Conservation (phyloP, 441 rosid species). For the Macaranga tanarius region DNA sequence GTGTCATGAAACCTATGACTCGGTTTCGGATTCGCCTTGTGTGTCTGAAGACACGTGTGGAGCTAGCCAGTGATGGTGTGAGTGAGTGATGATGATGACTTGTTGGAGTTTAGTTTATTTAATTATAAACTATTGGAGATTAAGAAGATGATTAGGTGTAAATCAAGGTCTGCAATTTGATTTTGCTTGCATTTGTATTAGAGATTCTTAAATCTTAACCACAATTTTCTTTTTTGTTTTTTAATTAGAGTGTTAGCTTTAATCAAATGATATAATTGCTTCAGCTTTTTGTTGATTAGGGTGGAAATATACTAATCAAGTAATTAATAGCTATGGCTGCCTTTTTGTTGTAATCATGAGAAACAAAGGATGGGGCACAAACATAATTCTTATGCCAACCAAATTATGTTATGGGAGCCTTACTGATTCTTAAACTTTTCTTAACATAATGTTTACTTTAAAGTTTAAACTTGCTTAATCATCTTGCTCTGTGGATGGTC, state of each 20-base stretch:
- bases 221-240: no score
- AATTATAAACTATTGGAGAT: not conserved
- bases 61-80: slow-evolving; percentile 46
- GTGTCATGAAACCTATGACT: slow-evolving; percentile 50
- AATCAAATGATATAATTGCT: not conserved
- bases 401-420: no score
- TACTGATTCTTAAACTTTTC: no score
- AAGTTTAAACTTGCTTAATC: no score
- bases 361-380: not conserved
- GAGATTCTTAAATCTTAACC: not conserved
- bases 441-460: no score
- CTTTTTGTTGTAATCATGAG: no score
- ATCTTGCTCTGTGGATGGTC: no score
- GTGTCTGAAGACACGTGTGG: slow-evolving; percentile 75
- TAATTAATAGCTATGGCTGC: no score
- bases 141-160: not conserved
- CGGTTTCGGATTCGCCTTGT: slow-evolving; percentile 75
- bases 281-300: no score
- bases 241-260: not conserved
- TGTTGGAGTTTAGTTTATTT: not conserved
- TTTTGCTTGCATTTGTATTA: not conserved
- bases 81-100: no score
- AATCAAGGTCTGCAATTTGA: not conserved
- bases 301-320: not conserved
- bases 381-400: no score